Conservation (phyloP, 352 stramenopile genomes). For the Halophytophthora polymorphica region DNA sequence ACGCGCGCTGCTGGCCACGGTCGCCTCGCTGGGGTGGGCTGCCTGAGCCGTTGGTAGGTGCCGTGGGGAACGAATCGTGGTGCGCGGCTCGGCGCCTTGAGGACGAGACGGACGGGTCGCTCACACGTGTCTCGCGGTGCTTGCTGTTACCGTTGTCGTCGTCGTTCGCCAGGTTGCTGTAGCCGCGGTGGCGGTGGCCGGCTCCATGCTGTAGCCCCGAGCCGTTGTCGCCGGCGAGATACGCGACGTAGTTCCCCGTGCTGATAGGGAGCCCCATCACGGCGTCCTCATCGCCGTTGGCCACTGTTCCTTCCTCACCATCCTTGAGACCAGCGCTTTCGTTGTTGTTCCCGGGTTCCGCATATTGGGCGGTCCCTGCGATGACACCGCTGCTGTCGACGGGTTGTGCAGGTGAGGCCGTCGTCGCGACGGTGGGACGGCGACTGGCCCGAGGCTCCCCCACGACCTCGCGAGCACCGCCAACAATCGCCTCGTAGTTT, state of each 20-base stretch:
- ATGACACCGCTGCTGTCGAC: constrained; percentile 3
- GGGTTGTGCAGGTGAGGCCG: constrained; percentile 17
- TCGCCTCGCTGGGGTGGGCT: constrained; percentile 4
- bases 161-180: constrained; percentile 47
- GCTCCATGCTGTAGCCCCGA: constrained; percentile 24
- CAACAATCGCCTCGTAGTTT: constrained; percentile 50
- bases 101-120: constrained; percentile 32
- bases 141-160: constrained; percentile 10
- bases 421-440: constrained; percentile 22
- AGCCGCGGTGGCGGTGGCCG: constrained; percentile 36
- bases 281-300: constrained; percentile 36
- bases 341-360: constrained; percentile 4
- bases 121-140: constrained; percentile 25
- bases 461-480: constrained; percentile 17
- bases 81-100: constrained; percentile 19
- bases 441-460: constrained; percentile 18
- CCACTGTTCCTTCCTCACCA: constrained; percentile 12
- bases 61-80: constrained; percentile 24
- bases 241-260: constrained; percentile 56
- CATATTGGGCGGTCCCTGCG: constrained; percentile 9
- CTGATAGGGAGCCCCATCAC: constrained; percentile 61
- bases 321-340: constrained; percentile 4
- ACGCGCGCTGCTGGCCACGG: constrained; percentile 15
- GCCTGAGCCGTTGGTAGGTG: constrained; percentile 19
- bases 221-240: constrained; percentile 28